Conservation (phyloP, 2,329 filamentous ascomycete species). For the Orbilia ellipsospora region DNA sequence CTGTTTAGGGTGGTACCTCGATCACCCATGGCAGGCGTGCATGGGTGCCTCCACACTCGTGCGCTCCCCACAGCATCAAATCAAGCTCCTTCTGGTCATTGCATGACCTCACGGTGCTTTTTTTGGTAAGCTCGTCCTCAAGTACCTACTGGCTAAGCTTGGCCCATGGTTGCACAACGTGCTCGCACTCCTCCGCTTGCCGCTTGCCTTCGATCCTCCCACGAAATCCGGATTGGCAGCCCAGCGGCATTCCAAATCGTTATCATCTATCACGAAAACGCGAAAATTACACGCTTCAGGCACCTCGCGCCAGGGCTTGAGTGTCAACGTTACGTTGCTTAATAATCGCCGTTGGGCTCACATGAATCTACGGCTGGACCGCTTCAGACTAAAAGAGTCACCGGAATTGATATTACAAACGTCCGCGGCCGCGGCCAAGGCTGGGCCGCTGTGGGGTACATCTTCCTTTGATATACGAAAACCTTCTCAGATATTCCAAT, state of each 20-base stretch:
- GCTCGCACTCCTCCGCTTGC: conserved; percentile 28
- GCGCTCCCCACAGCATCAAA: not conserved
- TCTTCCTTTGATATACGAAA: not conserved
- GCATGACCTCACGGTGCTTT: conserved; percentile 47
- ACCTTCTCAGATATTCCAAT: conserved; percentile 22
- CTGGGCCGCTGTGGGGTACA: conserved; percentile 31
- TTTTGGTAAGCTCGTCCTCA: conserved; percentile 20
- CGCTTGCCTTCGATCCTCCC: conserved; percentile 24
- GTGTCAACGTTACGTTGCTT: conserved; percentile 17
- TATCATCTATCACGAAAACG: conserved; percentile 18
- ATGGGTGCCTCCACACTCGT: conserved; percentile 24
- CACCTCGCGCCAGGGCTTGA: conserved; percentile 16
- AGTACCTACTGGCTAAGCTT: conserved; percentile 45
- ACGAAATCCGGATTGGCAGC: conserved; percentile 17
- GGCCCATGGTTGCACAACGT: conserved; percentile 45
- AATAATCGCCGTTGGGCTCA: conserved; percentile 12
- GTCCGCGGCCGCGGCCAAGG: not conserved
- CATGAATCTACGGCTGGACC: conserved; percentile 19
- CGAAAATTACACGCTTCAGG: conserved; percentile 41
- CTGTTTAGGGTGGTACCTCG: conserved; percentile 14
- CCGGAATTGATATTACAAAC: not conserved
- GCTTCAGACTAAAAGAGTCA: conserved; percentile 21
- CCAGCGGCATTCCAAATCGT: conserved; percentile 13
- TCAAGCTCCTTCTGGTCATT: conserved; percentile 20
- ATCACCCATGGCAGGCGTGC: conserved; percentile 20